Base-by-base conservation (phyloP, 208 protist genomes). In the Herpetomonas muscarum region DNA sequence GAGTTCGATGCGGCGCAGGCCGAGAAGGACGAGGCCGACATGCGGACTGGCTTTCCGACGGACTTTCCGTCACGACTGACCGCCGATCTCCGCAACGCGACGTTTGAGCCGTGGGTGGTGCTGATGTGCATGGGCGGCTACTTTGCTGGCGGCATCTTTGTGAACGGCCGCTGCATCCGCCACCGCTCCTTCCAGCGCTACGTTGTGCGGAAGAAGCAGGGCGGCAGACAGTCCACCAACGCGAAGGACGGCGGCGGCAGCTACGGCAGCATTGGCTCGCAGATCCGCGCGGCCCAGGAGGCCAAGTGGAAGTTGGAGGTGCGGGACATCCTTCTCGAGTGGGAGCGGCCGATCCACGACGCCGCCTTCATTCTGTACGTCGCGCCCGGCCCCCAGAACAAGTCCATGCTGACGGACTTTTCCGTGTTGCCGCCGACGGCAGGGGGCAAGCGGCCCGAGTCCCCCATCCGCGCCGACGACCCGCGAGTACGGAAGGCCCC, bases 161-260 rank as follows among this genome's bases (percentile, higher is more conserved):
- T 70, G 19, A 26, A 67, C 9, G 77, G 74, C 15, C 42, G 65
- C 32, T 82, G 80, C 34, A 48, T 95, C 2, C 59, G 74, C 1
- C 87, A 97, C 74, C 94, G 92, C 54, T 58, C 84, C 0, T 95
- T 94, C 39, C 83, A 92, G 65, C 78, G 89, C n/a, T 97, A 97
- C 55, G 85, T 94, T 3, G 81, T 92, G 51, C 82, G 91, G 24
- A 97, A 97, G 55, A 97, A 97, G 64, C 91, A 97, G 64, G 91
- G 91, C 19, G 86, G 88, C 25, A 87, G 89, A 58, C 91, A 97
- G 64, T 90, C 87, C 1, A 87, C 65, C 15, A 81, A 84, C 53
- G 83, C 86, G 17, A 89, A 89, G 66, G 84, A 94, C 44, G 65
- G 58, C 3, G 71, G 74, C 17, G 79, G 79, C 29, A 87, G 78